Conservation (phyloP, 2,329 filamentous ascomycete genomes). For the Penicillium sp. region DNA sequence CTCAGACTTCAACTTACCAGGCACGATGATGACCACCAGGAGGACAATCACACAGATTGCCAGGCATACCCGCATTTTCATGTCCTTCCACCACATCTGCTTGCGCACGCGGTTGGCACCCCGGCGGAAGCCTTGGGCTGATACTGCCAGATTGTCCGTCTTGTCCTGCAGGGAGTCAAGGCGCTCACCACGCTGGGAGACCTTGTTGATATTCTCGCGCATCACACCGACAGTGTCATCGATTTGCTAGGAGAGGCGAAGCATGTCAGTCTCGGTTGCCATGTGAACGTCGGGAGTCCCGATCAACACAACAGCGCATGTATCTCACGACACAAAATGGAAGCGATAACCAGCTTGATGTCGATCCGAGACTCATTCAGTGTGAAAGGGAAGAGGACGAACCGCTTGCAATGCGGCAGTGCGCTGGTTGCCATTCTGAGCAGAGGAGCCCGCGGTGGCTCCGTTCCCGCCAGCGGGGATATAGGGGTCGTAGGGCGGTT, state of each 20-base stretch:
- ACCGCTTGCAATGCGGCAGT: constrained; percentile 78
- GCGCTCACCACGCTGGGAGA: constrained; percentile 84
- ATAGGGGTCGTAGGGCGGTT: constrained; percentile 79
- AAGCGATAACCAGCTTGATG: not conserved
- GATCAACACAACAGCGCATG: not conserved
- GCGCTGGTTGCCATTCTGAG: constrained; percentile 56
- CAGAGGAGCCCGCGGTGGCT: constrained; percentile 48
- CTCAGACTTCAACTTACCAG: constrained; percentile 57
- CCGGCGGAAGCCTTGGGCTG: constrained; percentile 90
- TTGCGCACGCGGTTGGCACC: constrained; percentile 94
- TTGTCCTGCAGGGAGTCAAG: constrained; percentile 87
- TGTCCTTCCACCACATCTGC: constrained; percentile 99
- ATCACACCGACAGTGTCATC: constrained; percentile 92
- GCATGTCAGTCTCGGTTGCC: constrained; percentile 18
- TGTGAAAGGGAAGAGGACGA: constrained; percentile 45
- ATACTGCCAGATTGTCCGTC: constrained; percentile 85
- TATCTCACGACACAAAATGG: not conserved
- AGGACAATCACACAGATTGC: constrained; percentile 86
- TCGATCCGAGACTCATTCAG: constrained; percentile 5
- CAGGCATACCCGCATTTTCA: constrained; percentile 99
- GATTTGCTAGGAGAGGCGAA: constrained; percentile 67
- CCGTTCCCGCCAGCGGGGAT: constrained; percentile 63
- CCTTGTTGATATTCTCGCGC: constrained; percentile 96
- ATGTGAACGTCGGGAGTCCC: not conserved
- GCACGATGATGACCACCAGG: constrained; percentile 89